Conservation (phyloP, 805 yeast species). For the Wickerhamiella cacticola region DNA sequence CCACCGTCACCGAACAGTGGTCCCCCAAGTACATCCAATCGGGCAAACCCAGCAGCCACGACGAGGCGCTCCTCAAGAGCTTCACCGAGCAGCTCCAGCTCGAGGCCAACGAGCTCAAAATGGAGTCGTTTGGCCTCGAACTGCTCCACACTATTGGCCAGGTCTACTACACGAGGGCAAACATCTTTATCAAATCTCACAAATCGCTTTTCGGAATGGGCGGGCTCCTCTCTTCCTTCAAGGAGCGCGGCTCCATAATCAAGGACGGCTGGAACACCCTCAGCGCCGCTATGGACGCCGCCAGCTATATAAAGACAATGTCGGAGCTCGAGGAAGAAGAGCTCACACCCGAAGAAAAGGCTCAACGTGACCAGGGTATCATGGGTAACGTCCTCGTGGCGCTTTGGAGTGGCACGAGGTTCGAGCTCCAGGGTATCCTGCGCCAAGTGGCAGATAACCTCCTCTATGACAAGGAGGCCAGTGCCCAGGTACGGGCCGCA, state of each 20-base stretch:
- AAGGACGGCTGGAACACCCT: constrained; percentile 75
- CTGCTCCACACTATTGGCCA: constrained; percentile 67
- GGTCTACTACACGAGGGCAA: constrained; percentile 63
- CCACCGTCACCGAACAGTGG: constrained; percentile 52
- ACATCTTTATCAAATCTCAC: constrained; percentile 58
- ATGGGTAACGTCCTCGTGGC: constrained; percentile 86
- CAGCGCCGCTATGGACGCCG: constrained; percentile 81
- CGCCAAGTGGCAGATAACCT: constrained; percentile 75
- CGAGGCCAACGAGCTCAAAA: constrained; percentile 82
- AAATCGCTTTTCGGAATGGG: constrained; percentile 71
- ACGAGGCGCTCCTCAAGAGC: constrained; percentile 46
- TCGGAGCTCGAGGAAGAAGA: constrained; percentile 55
- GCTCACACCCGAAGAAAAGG: constrained; percentile 47
- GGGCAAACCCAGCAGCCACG: constrained; percentile 47
- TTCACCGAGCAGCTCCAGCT: constrained; percentile 55
- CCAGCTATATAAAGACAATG: constrained; percentile 61
- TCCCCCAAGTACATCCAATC: constrained; percentile 45
- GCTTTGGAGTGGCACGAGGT: constrained; percentile 88
- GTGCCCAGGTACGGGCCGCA: constrained; percentile 47
- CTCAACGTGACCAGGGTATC: constrained; percentile 67
- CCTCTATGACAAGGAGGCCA: constrained; percentile 53
- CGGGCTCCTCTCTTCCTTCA: constrained; percentile 66
- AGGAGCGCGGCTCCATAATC: constrained; percentile 71
- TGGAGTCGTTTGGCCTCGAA: constrained; percentile 93
- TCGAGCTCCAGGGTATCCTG: constrained; percentile 68